Base-by-base conservation (phyloP, 192 early-diverging fungal species). In the Chytriomyces sp. region DNA sequence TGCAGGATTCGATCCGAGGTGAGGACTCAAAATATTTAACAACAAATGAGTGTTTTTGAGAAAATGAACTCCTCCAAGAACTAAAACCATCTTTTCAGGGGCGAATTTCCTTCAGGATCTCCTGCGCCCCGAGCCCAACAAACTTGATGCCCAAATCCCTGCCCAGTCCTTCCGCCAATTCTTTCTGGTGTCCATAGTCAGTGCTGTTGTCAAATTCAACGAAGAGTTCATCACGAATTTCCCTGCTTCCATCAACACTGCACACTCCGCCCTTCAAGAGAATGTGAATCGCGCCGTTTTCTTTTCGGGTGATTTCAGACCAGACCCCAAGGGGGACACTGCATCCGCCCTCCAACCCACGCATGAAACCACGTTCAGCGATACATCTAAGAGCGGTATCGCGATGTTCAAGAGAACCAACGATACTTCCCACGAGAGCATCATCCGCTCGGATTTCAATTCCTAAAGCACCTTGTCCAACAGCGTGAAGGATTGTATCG, bases 261-360 rank as follows among this genome's bases (percentile, higher is more conserved):
- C 89, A 87, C 0, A 98, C 96, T 44, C 91, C 70, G 0, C 90
- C 94, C 65, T 75, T 82, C 70, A 97, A 73, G 23, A 43, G 53
- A 45, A 96, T 81, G 49, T 44, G 49, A 2, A 75, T 50, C 64
- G 23, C 82, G 76, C 49, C 64, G 64, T n/a, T 45, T 43, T 48
- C 48, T 24, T 35, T 18, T 1, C 61, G 45, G 6, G 10, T 10
- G 24, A 63, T 75, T 18, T 76, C 65, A 44, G 85, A 87, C 78
- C 67, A 88, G 16, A 96, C 95, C 45, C 96, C 97, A 74, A 98
- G 91, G 5, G 97, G 96, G 59, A 98, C 95, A 63, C 90, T 93
- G 85, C 97, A 98, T 5, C 97, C 97, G 48, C 97, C 97, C 84
- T 99, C 95, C 26, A 99, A 82, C 45, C 81, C 86, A 2, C 83